Conservation (phyloP, 768 basidiomycete genomes). For the Mycena alexandri region DNA sequence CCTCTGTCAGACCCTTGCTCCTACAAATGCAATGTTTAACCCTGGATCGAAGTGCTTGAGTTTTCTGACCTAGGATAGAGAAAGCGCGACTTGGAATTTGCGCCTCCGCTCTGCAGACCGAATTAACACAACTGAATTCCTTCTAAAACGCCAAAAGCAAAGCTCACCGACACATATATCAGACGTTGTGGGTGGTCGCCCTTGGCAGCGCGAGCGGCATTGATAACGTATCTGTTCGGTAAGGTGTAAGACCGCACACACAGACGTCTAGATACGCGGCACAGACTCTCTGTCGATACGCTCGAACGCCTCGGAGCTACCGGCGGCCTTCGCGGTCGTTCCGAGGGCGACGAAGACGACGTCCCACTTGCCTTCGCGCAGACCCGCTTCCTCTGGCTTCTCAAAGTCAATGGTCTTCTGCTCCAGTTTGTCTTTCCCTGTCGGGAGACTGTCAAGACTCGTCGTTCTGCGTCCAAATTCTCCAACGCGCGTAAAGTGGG, state of each 20-base stretch:
- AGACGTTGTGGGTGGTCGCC: constrained; percentile 66
- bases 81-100: constrained; percentile 62
- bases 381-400: constrained; percentile 63
- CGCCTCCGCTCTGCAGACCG: constrained; percentile 56
- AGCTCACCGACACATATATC: constrained; percentile 77
- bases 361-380: constrained; percentile 75
- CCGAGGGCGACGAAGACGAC: constrained; percentile 84
- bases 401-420: constrained; percentile 81
- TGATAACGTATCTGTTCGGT: constrained; percentile 73
- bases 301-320: constrained; percentile 75
- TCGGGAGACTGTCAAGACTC: constrained; percentile 51
- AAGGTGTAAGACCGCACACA: no score
- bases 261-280: neutral
- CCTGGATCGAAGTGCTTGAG: neutral
- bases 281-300: constrained; percentile 81
- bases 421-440: constrained; percentile 69
- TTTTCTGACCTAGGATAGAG: constrained; percentile 62
- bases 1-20: constrained; percentile 83
- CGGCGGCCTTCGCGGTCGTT: constrained; percentile 71
- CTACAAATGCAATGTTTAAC: constrained; percentile 47
- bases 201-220: constrained; percentile 76
- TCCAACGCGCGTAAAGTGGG: constrained; percentile 68
- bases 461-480: constrained; percentile 81
- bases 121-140: no score
- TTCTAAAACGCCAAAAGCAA: no score